phyloP scores from a whole-genome alignment of 163 green algal species.

The Smithsoniella earleae region DNA sequence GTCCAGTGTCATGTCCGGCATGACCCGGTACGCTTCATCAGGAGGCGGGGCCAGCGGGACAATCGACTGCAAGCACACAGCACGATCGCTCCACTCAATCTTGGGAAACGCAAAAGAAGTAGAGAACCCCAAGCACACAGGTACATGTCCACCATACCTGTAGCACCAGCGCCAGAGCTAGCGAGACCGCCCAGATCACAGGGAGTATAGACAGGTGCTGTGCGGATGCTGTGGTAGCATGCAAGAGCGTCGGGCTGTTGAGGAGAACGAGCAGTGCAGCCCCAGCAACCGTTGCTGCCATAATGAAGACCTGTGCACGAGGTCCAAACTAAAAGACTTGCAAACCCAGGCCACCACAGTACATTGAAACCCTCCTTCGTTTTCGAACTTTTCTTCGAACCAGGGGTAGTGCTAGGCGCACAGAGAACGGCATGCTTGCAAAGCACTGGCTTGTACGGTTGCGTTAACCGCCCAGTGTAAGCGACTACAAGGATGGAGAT shows the following conservation, averaged over 20 bases:
- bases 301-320: not conserved
- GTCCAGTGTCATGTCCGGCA: conserved; percentile 52
- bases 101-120: not conserved
- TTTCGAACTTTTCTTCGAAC: too few species aligned
- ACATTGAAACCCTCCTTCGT: conserved; percentile 48
- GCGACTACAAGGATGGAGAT: too few species aligned
- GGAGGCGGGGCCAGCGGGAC: conserved; percentile 45
- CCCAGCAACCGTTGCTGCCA: conserved; percentile 36
- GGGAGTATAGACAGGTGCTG: conserved; percentile 46
- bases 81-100: not conserved
- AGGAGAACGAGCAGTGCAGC: not conserved
- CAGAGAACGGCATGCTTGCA: too few species aligned
- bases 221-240: conserved; percentile 31
- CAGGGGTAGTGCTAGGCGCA: too few species aligned
- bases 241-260: not conserved
- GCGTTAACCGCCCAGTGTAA: too few species aligned
- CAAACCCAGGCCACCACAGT: too few species aligned
- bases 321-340: too few species aligned
- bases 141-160: conserved; percentile 22
- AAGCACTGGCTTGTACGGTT: too few species aligned
- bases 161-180: conserved; percentile 37
- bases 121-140: not conserved
- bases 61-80: not conserved
- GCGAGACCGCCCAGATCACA: conserved; percentile 38
- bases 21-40: conserved; percentile 45